Evolutionary conservation across 495 filamentous ascomycete species (phyloP).

Genomic region (Lophiotrema nucula): DNA sequence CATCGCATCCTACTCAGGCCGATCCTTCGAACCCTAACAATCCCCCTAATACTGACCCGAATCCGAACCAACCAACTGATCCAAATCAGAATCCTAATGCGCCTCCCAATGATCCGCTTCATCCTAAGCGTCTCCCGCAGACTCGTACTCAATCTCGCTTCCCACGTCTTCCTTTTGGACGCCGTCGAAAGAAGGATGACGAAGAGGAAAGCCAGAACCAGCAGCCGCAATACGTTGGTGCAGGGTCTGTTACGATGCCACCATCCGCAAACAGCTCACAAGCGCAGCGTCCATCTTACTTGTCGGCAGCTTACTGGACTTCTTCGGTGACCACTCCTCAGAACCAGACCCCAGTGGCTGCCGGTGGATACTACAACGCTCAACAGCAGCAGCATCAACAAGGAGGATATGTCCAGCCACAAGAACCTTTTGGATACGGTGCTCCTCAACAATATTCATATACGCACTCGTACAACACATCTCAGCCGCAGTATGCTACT

Average conservation of each 20-base stretch:
- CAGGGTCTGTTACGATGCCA: not conserved
- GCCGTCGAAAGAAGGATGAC: slow-evolving; percentile 15
- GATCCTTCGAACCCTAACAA: slow-evolving; percentile 5
- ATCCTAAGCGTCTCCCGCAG: slow-evolving; percentile 6
- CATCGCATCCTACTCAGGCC: slow-evolving; percentile 8
- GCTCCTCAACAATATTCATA: too few species aligned
- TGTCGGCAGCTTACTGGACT: too few species aligned
- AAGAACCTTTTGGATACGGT: too few species aligned
- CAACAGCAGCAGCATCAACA: not conserved
- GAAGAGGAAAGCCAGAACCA: slow-evolving; percentile 1
- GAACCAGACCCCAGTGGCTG: too few species aligned
- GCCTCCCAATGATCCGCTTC: slow-evolving; percentile 3
- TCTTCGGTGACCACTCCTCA: too few species aligned
- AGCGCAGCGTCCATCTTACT: too few species aligned
- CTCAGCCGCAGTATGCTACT: not conserved
- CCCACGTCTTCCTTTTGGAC: slow-evolving; percentile 6
- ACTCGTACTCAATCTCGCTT: slow-evolving; percentile 3
- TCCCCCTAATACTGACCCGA: not conserved
- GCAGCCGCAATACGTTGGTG: not conserved
- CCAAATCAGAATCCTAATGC: not conserved
- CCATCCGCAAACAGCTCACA: not conserved
- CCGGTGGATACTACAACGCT: too few species aligned
- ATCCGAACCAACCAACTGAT: not conserved
- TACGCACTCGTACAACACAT: too few species aligned
- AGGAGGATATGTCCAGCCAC: not conserved